phyloP scores from a whole-genome alignment of 2,329 filamentous ascomycete genomes.

The Neofusicoccum kwambonambiense region DNA sequence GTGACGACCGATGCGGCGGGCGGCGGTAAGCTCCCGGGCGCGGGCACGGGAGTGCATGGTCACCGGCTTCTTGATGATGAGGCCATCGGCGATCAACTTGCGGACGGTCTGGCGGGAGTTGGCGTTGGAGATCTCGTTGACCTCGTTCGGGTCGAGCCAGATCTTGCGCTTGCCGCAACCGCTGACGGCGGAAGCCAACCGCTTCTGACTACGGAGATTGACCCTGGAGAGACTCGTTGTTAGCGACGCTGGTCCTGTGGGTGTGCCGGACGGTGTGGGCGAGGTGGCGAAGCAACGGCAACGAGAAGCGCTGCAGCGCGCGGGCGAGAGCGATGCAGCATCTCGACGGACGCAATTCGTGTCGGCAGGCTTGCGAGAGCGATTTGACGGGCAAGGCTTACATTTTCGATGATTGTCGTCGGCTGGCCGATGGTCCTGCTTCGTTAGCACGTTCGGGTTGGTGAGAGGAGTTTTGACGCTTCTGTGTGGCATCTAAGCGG shows the following conservation, averaged over 20 bases:
- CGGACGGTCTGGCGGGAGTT: slow-evolving; percentile 99
- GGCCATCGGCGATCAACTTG: slow-evolving; percentile 99
- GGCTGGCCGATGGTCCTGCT: slow-evolving; percentile 29
- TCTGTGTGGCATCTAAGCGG: slow-evolving; percentile 1
- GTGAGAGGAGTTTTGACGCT: slow-evolving; percentile 15
- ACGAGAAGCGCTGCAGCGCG: slow-evolving; percentile 1
- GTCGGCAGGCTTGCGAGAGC: slow-evolving; percentile 19
- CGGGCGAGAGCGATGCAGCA: neutral
- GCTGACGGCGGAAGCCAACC: slow-evolving; percentile 97
- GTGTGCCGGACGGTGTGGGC: slow-evolving; percentile 25
- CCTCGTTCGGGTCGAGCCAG: slow-evolving; percentile 99
- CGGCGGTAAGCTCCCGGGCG: slow-evolving; percentile 90
- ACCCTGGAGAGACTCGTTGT: slow-evolving; percentile 63
- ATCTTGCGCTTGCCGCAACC: slow-evolving; percentile 99
- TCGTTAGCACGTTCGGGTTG: slow-evolving; percentile 15
- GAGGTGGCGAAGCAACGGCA: slow-evolving; percentile 25
- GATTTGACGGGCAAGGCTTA: slow-evolving; percentile 33
- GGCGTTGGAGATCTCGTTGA: slow-evolving; percentile 99
- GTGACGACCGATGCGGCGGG: slow-evolving; percentile 94
- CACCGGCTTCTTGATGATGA: slow-evolving; percentile 99
- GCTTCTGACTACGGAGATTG: slow-evolving; percentile 99
- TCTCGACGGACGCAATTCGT: neutral
- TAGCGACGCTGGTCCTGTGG: slow-evolving; percentile 29
- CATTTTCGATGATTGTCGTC: slow-evolving; percentile 44
- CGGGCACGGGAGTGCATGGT: slow-evolving; percentile 99